Evolutionary conservation across 1,284 basidiomycete genomes (phyloP), one percentile per base, ranked within the genome.

Genomic region (Cystobasidiaceae sp.): DNA sequence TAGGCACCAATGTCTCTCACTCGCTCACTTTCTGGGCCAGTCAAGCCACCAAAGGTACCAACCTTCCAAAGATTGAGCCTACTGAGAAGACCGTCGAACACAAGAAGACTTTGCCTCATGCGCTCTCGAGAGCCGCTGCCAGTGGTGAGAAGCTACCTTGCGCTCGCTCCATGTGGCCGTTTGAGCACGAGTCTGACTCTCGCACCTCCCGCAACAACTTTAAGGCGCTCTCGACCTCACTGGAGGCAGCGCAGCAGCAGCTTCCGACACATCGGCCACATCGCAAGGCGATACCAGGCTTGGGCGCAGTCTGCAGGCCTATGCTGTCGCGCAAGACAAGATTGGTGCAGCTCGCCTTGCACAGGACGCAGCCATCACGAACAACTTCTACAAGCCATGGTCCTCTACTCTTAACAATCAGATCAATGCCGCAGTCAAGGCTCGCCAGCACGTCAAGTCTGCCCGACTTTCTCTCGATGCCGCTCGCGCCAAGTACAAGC

Each of bases 81-180:
- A 56, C 59, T n/a, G 62, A 65, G 32, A 72, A 72, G 57, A 64
- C 70, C 15, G 55, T 69, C 58, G 74, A 77, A 50, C 72, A 74
- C 27, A 77, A 77, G 71, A 97, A 97, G 84, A 98, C 94, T 1
- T 86, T 98, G 50, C 88, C 93, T 2, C 94, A 97, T 76, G 94
- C 96, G 0, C 83, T 97, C 60, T 84, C 85, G 25, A 86, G 94
- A 50, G 88, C 92, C 0, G 85, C 93, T 1, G 84, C 86, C 56
- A 77, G 80, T 3, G 89, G 88, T 1, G 86, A 88, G 4, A n/a
- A n/a, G n/a, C n/a, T n/a, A n/a, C n/a, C n/a, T n/a, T n/a, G n/a
- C n/a, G 89, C 27, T 71, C 34, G 7, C 48, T 44, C 2, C 45
- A 80, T 83, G 58, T 70, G 37, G 37, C n/a, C 11, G 11, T 48